Conservation (phyloP, 2,329 filamentous ascomycete species). For the Magnaporthales sp. region DNA sequence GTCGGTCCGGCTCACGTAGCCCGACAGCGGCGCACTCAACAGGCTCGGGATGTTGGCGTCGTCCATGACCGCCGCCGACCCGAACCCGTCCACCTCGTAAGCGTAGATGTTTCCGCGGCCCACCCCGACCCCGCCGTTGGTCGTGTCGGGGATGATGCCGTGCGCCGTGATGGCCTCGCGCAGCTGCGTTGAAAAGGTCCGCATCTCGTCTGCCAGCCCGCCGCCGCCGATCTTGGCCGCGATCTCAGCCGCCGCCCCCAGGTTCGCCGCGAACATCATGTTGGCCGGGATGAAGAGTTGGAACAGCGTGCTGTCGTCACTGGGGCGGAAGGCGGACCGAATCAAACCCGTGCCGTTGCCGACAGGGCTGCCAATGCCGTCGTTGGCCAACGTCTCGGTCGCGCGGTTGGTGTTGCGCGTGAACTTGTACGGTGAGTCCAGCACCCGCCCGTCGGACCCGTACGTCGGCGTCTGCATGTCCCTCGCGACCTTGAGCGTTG, state of each 20-base stretch:
- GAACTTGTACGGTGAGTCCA: conserved; percentile 63
- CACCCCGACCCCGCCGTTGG: conserved; percentile 15
- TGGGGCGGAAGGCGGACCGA: conserved; percentile 81
- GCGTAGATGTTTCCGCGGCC: conserved; percentile 54
- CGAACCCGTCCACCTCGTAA: conserved; percentile 65
- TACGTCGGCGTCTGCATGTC: conserved; percentile 71
- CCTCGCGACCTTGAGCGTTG: conserved; percentile 58
- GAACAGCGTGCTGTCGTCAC: conserved; percentile 78
- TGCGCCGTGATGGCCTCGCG: conserved; percentile 14
- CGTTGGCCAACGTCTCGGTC: conserved; percentile 73
- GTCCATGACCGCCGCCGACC: conserved; percentile 52
- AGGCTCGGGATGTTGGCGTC: conserved; percentile 59
- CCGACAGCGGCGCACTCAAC: conserved; percentile 52
- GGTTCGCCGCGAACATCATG: conserved; percentile 67
- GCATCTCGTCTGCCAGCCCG: conserved; percentile 41
- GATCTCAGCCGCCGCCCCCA: conserved; percentile 39
- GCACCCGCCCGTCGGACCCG: conserved; percentile 45
- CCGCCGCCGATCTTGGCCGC: conserved; percentile 30
- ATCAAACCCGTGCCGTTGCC: conserved; percentile 72
- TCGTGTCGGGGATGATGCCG: conserved; percentile 38
- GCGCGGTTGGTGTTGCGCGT: conserved; percentile 61
- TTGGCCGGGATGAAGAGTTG: conserved; percentile 88
- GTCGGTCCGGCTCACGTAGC: conserved; percentile 48
- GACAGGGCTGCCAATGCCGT: conserved; percentile 72
- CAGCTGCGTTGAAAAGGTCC: conserved; percentile 43